phyloP scores from a whole-genome alignment of 345 rosid species.

The Cardamine chenopodiifolia region DNA sequence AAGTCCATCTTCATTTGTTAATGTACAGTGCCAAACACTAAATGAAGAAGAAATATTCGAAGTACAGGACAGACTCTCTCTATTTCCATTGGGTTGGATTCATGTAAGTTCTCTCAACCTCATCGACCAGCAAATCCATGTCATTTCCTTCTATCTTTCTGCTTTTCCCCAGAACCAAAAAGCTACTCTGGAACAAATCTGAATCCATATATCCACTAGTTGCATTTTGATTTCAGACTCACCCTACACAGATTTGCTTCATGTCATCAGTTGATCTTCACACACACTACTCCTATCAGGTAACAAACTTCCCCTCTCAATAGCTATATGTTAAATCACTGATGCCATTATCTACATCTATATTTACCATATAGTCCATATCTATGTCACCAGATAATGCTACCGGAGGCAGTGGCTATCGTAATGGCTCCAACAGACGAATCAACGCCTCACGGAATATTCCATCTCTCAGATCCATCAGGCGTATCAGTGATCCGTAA shows the following conservation, averaged over 20 bases:
- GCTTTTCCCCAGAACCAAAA: background rate
- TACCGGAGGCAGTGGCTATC: conserved; percentile 91
- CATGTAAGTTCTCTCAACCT: conserved; percentile 60
- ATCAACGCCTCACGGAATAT: conserved; percentile 90
- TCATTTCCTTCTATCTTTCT: background rate
- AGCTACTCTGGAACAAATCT: background rate
- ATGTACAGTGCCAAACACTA: conserved; percentile 76
- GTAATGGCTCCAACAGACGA: conserved; percentile 97
- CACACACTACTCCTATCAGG: conserved; percentile 98
- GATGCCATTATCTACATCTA: background rate
- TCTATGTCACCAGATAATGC: conserved; percentile 61
- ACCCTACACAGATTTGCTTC: conserved; percentile 95
- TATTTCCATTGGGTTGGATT: conserved; percentile 96
- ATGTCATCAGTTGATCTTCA: conserved; percentile 99
- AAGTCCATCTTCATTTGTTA: background rate
- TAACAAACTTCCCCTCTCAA: conserved; percentile 31
- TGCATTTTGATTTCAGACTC: conserved; percentile 66
- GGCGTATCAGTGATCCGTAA: conserved; percentile 87
- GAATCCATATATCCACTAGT: background rate
- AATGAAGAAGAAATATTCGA: conserved; percentile 96
- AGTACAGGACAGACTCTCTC: conserved; percentile 83
- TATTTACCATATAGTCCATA: background rate
- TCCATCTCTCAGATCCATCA: conserved; percentile 89
- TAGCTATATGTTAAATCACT: background rate
- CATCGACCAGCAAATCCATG: background rate